Conservation (phyloP, 2,329 filamentous ascomycete species). For the Aspergillus aculeatus region DNA sequence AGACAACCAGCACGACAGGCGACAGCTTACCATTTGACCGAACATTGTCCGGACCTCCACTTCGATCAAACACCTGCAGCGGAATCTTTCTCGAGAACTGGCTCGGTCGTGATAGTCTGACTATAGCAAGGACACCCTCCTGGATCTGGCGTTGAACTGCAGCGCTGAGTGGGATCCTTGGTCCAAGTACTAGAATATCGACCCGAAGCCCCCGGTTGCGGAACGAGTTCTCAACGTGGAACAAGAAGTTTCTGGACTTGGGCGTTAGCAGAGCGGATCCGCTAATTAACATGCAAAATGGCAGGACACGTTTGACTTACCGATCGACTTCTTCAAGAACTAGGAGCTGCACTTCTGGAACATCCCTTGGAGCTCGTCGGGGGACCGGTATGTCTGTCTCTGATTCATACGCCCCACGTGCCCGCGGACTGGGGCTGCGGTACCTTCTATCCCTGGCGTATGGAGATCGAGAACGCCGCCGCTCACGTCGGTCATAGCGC, state of each 20-base stretch:
- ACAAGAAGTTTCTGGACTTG: slow-evolving; percentile 67
- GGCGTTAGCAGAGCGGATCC: slow-evolving; percentile 18
- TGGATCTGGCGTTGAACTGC: slow-evolving; percentile 83
- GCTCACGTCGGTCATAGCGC: slow-evolving; percentile 53
- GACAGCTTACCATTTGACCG: slow-evolving; percentile 65
- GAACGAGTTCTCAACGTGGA: slow-evolving; percentile 78
- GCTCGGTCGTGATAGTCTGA: slow-evolving; percentile 69
- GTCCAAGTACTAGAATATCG: slow-evolving; percentile 76
- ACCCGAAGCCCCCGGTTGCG: slow-evolving; percentile 68
- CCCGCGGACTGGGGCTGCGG: slow-evolving; percentile 68
- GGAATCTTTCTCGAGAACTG: slow-evolving; percentile 72
- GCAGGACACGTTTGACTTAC: slow-evolving; percentile 28
- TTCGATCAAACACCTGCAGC: slow-evolving; percentile 82
- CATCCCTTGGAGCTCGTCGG: slow-evolving; percentile 67
- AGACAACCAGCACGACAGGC: neutral
- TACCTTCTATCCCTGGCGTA: slow-evolving; percentile 61
- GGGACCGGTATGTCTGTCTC: slow-evolving; percentile 70
- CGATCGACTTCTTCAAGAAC: slow-evolving; percentile 72
- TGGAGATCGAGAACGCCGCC: slow-evolving; percentile 70
- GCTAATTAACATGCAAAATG: neutral
- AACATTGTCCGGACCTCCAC: slow-evolving; percentile 69
- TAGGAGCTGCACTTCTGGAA: slow-evolving; percentile 88
- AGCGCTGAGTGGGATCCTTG: slow-evolving; percentile 71
- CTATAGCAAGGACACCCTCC: slow-evolving; percentile 84
- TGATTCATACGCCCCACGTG: slow-evolving; percentile 53